Conservation (phyloP, 495 filamentous ascomycete species). For the Astrothelium macrocarpum region DNA sequence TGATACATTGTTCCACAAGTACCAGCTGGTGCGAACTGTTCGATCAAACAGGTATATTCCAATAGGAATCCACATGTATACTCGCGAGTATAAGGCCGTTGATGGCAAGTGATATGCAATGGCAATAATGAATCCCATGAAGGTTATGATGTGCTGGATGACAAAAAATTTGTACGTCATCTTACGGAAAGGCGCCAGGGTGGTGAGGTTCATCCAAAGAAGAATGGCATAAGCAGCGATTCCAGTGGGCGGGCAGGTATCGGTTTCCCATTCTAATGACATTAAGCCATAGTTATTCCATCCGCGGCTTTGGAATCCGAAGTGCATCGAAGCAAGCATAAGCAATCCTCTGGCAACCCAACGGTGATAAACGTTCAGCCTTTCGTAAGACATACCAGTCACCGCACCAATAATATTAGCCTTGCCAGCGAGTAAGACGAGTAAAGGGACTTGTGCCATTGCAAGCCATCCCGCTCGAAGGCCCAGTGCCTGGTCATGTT, state of each 20-base stretch:
- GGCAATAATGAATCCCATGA: conserved; percentile 18
- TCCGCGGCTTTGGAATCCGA: conserved; percentile 11
- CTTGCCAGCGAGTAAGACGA: conserved; percentile 21
- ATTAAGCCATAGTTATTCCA: conserved; percentile 16
- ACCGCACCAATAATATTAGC: conserved; percentile 16
- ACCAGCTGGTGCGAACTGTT: conserved; percentile 39
- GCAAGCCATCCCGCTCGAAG: conserved; percentile 18
- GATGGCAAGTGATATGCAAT: conserved; percentile 12
- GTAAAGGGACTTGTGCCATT: conserved; percentile 16
- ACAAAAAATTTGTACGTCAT: conserved; percentile 18
- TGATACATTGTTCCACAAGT: conserved; percentile 58
- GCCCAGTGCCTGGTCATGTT: conserved; percentile 14
- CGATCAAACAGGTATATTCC: conserved; percentile 64
- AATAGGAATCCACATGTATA: conserved; percentile 44
- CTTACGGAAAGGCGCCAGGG: conserved; percentile 14
- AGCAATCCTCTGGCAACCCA: conserved; percentile 18
- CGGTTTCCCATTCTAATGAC: conserved; percentile 15
- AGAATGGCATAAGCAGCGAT: conserved; percentile 17
- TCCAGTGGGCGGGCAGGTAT: conserved; percentile 14
- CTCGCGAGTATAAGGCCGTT: conserved; percentile 10
- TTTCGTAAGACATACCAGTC: conserved; percentile 18
- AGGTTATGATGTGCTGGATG: conserved; percentile 18
- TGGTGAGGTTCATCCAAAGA: conserved; percentile 19
- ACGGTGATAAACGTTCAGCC: conserved; percentile 20
- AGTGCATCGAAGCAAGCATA: conserved; percentile 16